Conservation (phyloP, 2,329 filamentous ascomycete species). For the Colletotrichum orchidophilum region DNA sequence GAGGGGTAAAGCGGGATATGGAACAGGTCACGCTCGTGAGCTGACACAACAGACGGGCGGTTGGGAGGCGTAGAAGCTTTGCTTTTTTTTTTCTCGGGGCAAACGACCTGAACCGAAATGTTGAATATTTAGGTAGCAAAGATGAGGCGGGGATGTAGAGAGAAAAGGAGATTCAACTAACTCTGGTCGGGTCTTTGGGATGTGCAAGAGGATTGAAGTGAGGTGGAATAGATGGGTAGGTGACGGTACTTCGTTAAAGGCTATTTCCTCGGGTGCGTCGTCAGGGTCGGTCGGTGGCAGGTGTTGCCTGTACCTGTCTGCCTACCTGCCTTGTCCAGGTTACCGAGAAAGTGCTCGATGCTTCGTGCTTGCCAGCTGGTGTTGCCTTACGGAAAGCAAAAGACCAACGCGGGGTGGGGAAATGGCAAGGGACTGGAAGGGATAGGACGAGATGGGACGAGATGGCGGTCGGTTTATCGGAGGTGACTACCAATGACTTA, state of each 20-base stretch:
- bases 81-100: slow-evolving; percentile 12
- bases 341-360: neutral
- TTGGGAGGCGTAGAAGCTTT: neutral
- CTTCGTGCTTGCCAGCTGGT: slow-evolving; percentile 13
- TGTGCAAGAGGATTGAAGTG: slow-evolving; percentile 1
- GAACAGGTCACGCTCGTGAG: slow-evolving; percentile 14
- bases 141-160: neutral
- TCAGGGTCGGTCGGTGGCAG: neutral
- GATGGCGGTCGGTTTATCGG: slow-evolving; percentile 26
- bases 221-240: neutral
- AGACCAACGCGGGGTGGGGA: slow-evolving; percentile 20
- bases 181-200: slow-evolving; percentile 19
- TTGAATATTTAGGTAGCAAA: neutral
- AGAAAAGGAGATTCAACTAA: slow-evolving; percentile 10
- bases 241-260: slow-evolving; percentile 1
- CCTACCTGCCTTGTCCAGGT: neutral
- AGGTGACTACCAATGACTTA: slow-evolving; percentile 24
- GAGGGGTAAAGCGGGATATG: slow-evolving; percentile 33
- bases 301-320: slow-evolving; percentile 3
- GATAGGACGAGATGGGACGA: slow-evolving; percentile 24
- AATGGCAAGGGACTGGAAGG: slow-evolving; percentile 3
- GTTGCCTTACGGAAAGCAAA: slow-evolving; percentile 12
- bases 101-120: slow-evolving; percentile 2
- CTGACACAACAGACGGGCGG: slow-evolving; percentile 15
- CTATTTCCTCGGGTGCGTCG: slow-evolving; percentile 2